Base-by-base conservation (phyloP, 2,329 filamentous ascomycete species). In the Gaeumannomyces tritici region DNA sequence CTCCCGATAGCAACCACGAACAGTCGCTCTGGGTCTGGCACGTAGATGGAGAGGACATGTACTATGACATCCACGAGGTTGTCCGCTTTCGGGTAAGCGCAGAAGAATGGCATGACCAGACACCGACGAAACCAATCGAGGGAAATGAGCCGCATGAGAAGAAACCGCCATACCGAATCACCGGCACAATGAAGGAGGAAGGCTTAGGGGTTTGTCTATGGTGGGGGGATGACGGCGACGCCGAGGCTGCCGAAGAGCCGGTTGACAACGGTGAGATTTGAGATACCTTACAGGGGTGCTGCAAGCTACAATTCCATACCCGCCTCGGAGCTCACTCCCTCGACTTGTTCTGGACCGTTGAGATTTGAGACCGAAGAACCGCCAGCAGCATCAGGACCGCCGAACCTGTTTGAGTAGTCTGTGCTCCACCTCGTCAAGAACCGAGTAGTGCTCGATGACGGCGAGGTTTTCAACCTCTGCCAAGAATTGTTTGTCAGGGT, bases 391-490 rank as follows among this genome's bases (percentile, higher is more conserved):
- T 28, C 24, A 27, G 2, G 18, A 26, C 11, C 27, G 24, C 35
- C 31, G 33, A 28, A 54, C 74, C 75, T 77, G 76, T 71, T 81
- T 81, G 70, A 98, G 77, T 64, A 99, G 78, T 72, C 95, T 86
- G 71, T 92, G 85, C 78, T 97, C 93, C 63, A 97, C 88, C 24
- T 89, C 89, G 69, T 96, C 90, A 64, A 98, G 78, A 66, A 97
- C 91, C 70, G 90, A 97, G 73, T 91, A 90, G 75, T 98, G 93
- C 73, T 96, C 93, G 70, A 96, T 83, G 28, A 99, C 95, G 69
- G 96, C 93, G 65, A 99, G 76, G 75, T 99, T 99, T 81, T 99
- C 95, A 3, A 90, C 90, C 77, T 99, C 95, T 58, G 82, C 90
- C 73, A 89, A 81, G 76, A 97, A 99, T 73, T 96, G 85, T 81